Conservation (phyloP, 1,139 yeast species). For the Yamadazyma membranifaciens region DNA sequence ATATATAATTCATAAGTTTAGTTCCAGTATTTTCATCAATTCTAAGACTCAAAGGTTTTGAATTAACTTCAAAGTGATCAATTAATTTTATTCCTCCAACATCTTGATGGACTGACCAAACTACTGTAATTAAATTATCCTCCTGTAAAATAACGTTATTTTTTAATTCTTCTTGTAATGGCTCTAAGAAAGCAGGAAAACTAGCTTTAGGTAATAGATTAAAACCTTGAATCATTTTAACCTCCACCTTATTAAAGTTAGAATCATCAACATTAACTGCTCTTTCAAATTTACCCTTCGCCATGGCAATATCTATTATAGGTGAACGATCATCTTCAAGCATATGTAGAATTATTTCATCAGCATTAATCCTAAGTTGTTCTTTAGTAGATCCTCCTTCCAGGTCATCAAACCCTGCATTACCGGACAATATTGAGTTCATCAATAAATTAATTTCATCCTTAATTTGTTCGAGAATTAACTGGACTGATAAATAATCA, state of each 20-base stretch:
- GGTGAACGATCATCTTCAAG: constrained; percentile 44
- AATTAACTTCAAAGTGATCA: constrained; percentile 49
- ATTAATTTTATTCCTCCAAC: constrained; percentile 69
- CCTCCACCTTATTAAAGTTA: constrained; percentile 35
- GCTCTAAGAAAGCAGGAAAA: constrained; percentile 39
- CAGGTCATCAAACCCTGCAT: constrained; percentile 15
- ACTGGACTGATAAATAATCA: constrained; percentile 29
- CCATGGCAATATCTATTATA: constrained; percentile 40
- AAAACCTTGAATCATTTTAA: constrained; percentile 47
- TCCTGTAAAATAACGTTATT: constrained; percentile 9
- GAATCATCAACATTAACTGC: constrained; percentile 46
- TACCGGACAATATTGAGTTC: constrained; percentile 42
- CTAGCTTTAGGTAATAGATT: constrained; percentile 33
- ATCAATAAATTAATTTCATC: constrained; percentile 39
- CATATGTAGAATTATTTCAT: constrained; percentile 42
- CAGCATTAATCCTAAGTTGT: constrained; percentile 65
- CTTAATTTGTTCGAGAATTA: constrained; percentile 27
- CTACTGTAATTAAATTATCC: constrained; percentile 38
- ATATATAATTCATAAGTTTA: constrained; percentile 53
- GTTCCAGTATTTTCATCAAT: constrained; percentile 62
- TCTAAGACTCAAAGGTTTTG: constrained; percentile 56
- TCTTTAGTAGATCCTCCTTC: constrained; percentile 18
- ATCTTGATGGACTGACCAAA: constrained; percentile 65
- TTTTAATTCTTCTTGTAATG: constrained; percentile 16
- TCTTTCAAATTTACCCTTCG: constrained; percentile 45